Base-by-base conservation (phyloP, 2,329 filamentous ascomycete species). In the Aureobasidium sp. region DNA sequence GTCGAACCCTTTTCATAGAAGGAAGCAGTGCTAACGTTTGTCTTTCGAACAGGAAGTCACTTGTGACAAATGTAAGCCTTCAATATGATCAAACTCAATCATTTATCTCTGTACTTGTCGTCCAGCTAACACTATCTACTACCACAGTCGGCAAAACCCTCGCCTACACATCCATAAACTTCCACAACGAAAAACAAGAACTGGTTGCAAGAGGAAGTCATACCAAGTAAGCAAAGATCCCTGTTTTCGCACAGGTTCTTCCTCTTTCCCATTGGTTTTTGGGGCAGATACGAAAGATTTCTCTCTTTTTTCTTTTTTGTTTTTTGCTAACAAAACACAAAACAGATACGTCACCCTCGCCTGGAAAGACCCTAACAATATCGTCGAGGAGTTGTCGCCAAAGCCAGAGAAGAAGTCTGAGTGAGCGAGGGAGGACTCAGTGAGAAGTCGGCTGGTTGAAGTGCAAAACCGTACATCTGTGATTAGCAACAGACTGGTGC, bases 181-280 rank as follows among this genome's bases (percentile, higher is more conserved):
- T 88, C 71, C 78, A 75, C 63, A 87, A 87, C 66, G 74, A 70
- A 17, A 81, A 83, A 62, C 78, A 84, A 52, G 80, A 87, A 56
- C 64, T 87, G 9, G 81, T 88, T 60, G 85, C 85, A 2, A 76
- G 85, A 63, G 85, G 85, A 3, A 87, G 85, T 67, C 85, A 88
- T 72, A 88, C 85, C 2, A 88, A 88, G 78, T 84, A 70, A 69
- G 69, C 68, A 17, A 32, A 3, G 10, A 20, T 37, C 32, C 48
- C 9, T 20, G 20, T 20, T 20, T 20, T 20, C 20, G 20, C 20
- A 20, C 1, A 20, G 1, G 1, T 20, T 20, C 20, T 20, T 20
- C 20, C 20, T 20, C 20, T 20, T 20, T 20, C 20, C 20, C 20
- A 1, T 20, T 20, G 20, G 20, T 20, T 1, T 20, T 20, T 20